Conservation (phyloP, 202 grass and related monocot species). For the Digitaria exilis region DNA sequence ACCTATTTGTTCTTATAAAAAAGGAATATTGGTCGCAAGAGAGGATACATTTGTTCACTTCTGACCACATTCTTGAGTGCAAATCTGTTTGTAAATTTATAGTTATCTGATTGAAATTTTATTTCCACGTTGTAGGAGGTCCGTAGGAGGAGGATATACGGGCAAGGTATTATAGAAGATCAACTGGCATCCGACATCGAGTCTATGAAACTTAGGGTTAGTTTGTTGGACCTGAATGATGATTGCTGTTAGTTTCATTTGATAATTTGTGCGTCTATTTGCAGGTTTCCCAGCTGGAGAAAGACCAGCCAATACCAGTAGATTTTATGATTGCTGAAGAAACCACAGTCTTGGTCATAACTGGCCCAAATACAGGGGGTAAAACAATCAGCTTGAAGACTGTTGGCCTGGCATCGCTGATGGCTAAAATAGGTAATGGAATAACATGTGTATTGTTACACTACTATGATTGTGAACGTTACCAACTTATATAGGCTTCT, state of each 20-base stretch:
- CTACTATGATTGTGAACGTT: conserved; percentile 2
- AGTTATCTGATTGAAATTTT: conserved; percentile 17
- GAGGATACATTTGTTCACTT: not conserved
- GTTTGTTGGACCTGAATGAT: conserved; percentile 19
- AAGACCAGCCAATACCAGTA: conserved; percentile 57
- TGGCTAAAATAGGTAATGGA: conserved; percentile 74
- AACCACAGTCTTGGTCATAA: conserved; percentile 78
- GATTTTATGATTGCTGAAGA: conserved; percentile 76
- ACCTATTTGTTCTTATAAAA: not conserved
- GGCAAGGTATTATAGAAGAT: conserved; percentile 54
- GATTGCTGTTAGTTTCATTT: conserved; percentile 27
- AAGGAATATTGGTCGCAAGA: conserved; percentile 11
- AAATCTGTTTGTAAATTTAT: conserved; percentile 19
- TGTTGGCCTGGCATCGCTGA: conserved; percentile 72
- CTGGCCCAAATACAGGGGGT: conserved; percentile 83
- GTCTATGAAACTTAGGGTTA: conserved; percentile 67
- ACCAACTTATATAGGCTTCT: conserved; percentile 5
- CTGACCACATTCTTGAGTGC: not conserved
- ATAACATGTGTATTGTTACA: conserved; percentile 13
- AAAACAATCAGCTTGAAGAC: conserved; percentile 94
- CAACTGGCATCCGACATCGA: conserved; percentile 46
- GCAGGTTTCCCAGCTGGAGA: conserved; percentile 70
- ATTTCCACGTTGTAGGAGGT: conserved; percentile 60
- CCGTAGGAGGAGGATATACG: conserved; percentile 70
- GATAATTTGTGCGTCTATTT: conserved; percentile 48